A percentile compares a stretch with the other conserved stretches of the same genome.
These are phyloP conservation scores for Trypanosomatidae sp. DNA, from an alignment of 208 protist species.

Conservation along the genomic window DNA sequence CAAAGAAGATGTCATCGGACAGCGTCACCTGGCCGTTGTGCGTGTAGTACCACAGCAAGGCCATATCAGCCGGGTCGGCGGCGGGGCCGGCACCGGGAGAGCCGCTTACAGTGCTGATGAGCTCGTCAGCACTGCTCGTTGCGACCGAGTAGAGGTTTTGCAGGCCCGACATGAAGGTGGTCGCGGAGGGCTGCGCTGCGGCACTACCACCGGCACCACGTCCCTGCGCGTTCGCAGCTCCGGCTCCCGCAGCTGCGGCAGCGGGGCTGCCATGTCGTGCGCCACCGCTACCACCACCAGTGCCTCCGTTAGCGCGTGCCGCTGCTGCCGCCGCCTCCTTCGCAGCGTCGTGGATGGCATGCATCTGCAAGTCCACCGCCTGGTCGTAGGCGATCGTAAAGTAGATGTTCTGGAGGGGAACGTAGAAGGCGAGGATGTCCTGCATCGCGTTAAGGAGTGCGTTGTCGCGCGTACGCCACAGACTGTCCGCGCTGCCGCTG, in stretches of 20 bases:
- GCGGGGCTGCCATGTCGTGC: neutral
- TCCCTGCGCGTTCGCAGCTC: too few species aligned
- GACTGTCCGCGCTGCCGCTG: conserved; percentile 7
- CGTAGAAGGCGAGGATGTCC: conserved; percentile 74
- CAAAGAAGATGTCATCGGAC: conserved; percentile 84
- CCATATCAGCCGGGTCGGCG: conserved; percentile 12
- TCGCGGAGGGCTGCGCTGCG: conserved; percentile 28
- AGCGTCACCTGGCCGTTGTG: conserved; percentile 52
- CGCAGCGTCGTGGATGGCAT: conserved; percentile 30
- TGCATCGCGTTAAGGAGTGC: conserved; percentile 74
- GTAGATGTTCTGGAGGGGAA: conserved; percentile 78
- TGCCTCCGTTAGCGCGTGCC: neutral
- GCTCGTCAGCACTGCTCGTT: conserved; percentile 33
- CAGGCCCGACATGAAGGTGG: conserved; percentile 63
- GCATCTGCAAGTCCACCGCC: conserved; percentile 63
- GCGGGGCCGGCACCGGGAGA: neutral
- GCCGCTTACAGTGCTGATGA: conserved; percentile 21
- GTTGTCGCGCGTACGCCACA: conserved; percentile 35
- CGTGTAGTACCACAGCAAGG: conserved; percentile 34
- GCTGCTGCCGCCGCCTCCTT: conserved; percentile 20
- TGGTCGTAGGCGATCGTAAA: conserved; percentile 75
- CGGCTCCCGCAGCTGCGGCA: neutral
- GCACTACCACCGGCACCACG: too few species aligned
- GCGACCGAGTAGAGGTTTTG: conserved; percentile 58
- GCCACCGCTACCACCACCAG: neutral